Evolutionary conservation across 306 rosid species (phyloP), one percentile per base, ranked within the genome.

Genomic region (Pachyrhizus erosus): DNA sequence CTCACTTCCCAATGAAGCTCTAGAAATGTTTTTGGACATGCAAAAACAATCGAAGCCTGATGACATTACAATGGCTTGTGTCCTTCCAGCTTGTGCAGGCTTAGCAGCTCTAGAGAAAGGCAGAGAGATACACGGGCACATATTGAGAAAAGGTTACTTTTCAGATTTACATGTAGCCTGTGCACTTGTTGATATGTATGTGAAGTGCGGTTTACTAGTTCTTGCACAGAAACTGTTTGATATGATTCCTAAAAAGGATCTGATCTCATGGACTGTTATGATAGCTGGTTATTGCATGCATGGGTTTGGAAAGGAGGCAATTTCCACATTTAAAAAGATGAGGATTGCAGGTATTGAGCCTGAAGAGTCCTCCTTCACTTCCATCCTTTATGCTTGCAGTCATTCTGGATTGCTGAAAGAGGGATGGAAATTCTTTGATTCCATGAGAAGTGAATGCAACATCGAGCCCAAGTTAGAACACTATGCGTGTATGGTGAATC

Each of bases 401-500:
- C 93, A 89, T 87, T 90, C 93, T 40, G 92, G 93, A 77, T 85
- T 90, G 65, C 55, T 88, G 58, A 80, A 88, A 39, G 92, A 92
- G 78, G 94, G 93, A 73, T 85, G 88, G 92, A 81, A 64, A 21
- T 85, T 89, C 86, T 92, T 82, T 75, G 33, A 84, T 58, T 78
- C 45, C n/a, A 92, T 88, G 97, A 90, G 48, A 84, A 80, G 70
- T 20, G 89, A 90, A 80, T 89, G 55, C 58, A 45, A 60, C 24
- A 87, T 92, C 4, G 88, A 84, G 57, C 92, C 93, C 33, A 87
- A 75, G 69, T 75, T 92, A 76, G 92, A 89, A 75, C 94, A 92
- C 66, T 88, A 88, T 86, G 91, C 91, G 13, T 90, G 93, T 55
- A 90, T 92, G 97, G 94, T 90, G 81, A 91, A 90, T 85, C 94